Evolutionary conservation across 306 rosid species (phyloP), one percentile per base, ranked within the genome.

Genomic region (Ziziphus jujuba): DNA sequence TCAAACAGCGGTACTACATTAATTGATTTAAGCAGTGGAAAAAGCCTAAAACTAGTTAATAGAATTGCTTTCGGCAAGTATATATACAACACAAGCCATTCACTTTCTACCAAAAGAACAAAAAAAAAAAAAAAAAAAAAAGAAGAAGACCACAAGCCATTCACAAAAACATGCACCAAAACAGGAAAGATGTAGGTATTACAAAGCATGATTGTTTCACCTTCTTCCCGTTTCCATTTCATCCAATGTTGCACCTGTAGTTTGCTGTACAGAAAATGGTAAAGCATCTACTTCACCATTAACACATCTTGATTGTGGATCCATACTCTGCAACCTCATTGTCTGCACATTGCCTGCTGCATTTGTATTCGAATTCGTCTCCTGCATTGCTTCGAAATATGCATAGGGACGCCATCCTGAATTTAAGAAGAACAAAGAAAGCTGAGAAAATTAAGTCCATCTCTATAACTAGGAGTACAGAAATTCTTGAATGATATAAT

Each of bases 391-490:
- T 61, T 1, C 25, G 75, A 93, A 93, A 72, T 93, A 93, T 65
- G 98, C 97, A 23, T 93, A 88, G 49, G 98, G 83, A 33, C 97
- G 88, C 98, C 98, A 93, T 64, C 98, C 98, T 93, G 84, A 45
- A 20, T 50, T 17, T 2, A 66, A 52, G 22, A 4, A 34, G 40
- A 38, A 55, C 47, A 45, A 51, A 59, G 65, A 47, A 25, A 36
- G 19, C 9, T 49, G 51, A 25, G 28, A 28, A 34, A 31, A 6
- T n/a, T 22, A 16, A n/a, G 36, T 6, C 49, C 28, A 49, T 15
- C 24, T 10, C 33, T 12, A 34, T 8, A 65, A 51, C 2, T 28
- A 28, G 33, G 24, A 34, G 19, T 56, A 52, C 20, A 60, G 59
- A 5, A 35, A 69, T 21, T 64, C 17, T 56, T 53, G 2, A 56